Conservation (phyloP, 1,284 basidiomycete genomes). For the Malassezia sympodialis region DNA sequence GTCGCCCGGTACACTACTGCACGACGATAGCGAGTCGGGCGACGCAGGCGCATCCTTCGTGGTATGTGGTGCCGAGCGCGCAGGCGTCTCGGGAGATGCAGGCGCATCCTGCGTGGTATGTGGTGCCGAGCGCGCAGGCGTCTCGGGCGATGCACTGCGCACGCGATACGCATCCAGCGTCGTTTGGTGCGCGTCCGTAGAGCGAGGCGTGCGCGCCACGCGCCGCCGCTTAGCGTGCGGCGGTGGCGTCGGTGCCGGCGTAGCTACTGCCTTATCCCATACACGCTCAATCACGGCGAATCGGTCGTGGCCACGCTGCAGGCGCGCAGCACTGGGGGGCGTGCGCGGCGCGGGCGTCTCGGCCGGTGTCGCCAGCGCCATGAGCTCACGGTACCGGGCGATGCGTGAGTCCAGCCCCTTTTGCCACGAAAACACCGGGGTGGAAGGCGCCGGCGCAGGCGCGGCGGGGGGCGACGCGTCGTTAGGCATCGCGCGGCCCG, state of each 20-base stretch:
- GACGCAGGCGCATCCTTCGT: background rate
- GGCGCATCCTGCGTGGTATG: background rate
- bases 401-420: background rate
- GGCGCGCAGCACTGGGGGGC: constrained; percentile 5
- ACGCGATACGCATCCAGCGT: constrained; percentile 5
- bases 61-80: too few relatives aligned
- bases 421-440: constrained; percentile 9
- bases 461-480: background rate
- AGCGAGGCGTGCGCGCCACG: background rate
- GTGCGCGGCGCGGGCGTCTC: background rate
- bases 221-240: background rate
- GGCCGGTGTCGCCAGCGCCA: background rate
- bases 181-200: background rate
- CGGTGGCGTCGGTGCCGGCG: background rate
- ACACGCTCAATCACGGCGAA: constrained; percentile 14
- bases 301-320: constrained; percentile 2
- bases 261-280: constrained; percentile 11
- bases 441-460: background rate
- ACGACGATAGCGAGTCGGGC: constrained; percentile 1
- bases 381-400: background rate
- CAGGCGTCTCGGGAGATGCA: background rate
- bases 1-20: constrained; percentile 11
- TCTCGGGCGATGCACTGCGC: background rate
- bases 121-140: background rate
- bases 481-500: background rate